These are phyloP conservation scores for Zygnema circumcarinatum DNA, from an alignment of 139 green algal genomes.

Conservation along the genomic window DNA sequence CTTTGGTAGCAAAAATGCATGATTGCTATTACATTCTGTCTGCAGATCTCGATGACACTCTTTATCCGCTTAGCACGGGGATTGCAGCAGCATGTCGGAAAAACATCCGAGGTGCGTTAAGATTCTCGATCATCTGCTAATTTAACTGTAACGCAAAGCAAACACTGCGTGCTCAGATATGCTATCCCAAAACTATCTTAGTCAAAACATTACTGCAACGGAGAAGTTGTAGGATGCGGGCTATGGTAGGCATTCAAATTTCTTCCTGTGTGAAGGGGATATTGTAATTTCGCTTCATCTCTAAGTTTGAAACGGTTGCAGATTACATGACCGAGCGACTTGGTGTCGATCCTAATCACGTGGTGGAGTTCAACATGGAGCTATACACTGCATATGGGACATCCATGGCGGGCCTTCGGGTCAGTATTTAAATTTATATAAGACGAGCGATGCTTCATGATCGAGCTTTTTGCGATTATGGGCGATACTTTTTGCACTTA, in stretches of 20 bases:
- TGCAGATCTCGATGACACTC: constrained; percentile 54
- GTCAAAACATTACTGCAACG: background rate
- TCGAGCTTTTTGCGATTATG: too few species aligned
- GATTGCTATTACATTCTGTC: background rate
- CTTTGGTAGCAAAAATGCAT: background rate
- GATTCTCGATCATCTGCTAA: background rate
- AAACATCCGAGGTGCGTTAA: constrained; percentile 39
- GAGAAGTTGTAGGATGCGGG: background rate
- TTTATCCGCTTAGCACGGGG: constrained; percentile 44
- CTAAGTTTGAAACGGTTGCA: too few species aligned
- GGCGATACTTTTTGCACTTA: too few species aligned
- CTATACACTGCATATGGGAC: constrained; percentile 49
- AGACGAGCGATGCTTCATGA: too few species aligned
- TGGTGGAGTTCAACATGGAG: constrained; percentile 22
- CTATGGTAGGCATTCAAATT: too few species aligned
- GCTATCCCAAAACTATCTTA: background rate
- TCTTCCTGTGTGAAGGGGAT: too few species aligned
- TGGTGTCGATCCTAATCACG: background rate
- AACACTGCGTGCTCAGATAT: background rate
- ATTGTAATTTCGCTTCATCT: too few species aligned
- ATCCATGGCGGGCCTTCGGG: constrained; percentile 45
- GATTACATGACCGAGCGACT: constrained; percentile 53
- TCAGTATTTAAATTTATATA: too few species aligned
- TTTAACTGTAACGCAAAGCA: background rate
- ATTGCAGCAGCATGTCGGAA: constrained; percentile 25